Evolutionary conservation across 1,284 basidiomycete genomes (phyloP).

Genomic region (Cutaneotrichosporon arboriforme): DNA sequence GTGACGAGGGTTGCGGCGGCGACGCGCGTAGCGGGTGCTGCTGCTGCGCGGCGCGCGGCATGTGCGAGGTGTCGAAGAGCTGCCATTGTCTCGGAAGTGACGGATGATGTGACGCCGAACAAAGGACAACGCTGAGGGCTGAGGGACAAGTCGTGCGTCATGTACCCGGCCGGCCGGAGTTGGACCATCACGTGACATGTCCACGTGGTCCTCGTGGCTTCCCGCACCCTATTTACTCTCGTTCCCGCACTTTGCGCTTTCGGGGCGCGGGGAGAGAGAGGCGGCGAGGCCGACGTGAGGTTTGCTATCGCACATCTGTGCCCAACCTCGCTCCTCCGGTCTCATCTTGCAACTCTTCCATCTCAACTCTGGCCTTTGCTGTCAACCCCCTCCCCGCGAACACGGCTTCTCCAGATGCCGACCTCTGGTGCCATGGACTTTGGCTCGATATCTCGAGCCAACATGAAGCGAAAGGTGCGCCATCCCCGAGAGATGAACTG

Average conservation of each 20-base stretch:
- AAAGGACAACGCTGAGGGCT: no score
- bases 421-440: conserved; percentile 17
- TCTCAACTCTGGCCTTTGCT: neutral
- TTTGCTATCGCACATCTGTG: neutral
- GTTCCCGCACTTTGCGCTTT: no score
- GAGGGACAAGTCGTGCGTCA: no score
- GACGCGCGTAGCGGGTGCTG: neutral
- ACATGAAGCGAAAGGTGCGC: conserved; percentile 35
- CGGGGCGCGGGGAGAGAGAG: no score
- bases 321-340: neutral
- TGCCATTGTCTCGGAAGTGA: neutral
- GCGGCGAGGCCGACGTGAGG: no score
- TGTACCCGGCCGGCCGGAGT: no score
- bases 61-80: neutral
- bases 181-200: no score
- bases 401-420: no score
- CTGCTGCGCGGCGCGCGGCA: neutral
- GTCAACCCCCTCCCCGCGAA: no score
- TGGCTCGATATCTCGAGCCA: conserved; percentile 20
- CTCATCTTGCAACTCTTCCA: neutral
- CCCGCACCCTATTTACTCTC: no score
- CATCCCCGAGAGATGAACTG: neutral
- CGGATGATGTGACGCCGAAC: no score
- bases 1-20: neutral
- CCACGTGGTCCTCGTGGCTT: no score